These are phyloP conservation scores for Carpinus fangiana DNA, from an alignment of 306 rosid genomes.

Conservation along the genomic window DNA sequence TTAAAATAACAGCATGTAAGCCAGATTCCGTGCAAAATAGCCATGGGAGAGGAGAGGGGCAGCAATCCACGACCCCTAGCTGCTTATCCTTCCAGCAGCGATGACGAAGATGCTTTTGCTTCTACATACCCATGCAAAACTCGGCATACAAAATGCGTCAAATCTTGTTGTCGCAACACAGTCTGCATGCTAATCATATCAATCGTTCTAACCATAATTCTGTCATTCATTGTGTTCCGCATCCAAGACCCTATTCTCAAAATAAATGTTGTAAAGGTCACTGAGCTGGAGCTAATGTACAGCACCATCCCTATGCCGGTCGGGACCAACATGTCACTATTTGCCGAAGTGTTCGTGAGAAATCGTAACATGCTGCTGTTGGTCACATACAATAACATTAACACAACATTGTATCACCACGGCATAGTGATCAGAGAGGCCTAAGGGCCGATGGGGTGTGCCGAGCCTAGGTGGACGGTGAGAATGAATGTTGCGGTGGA, in stretches of 20 bases:
- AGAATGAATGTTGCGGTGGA: slow-evolving; percentile 51
- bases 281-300: slow-evolving; percentile 34
- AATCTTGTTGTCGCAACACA: slow-evolving; percentile 30
- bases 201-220: slow-evolving; percentile 15
- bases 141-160: slow-evolving; percentile 28
- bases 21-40: no score
- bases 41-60: slow-evolving; percentile 12
- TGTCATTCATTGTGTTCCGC: slow-evolving; percentile 49
- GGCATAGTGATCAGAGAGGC: slow-evolving; percentile 51
- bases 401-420: slow-evolving; percentile 41
- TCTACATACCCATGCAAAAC: neutral
- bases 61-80: slow-evolving; percentile 43
- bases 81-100: slow-evolving; percentile 17
- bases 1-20: no score
- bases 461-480: slow-evolving; percentile 37
- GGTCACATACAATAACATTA: slow-evolving; percentile 50
- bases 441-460: slow-evolving; percentile 41
- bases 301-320: slow-evolving; percentile 28
- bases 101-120: slow-evolving; percentile 19
- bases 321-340: slow-evolving; percentile 43
- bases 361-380: slow-evolving; percentile 47
- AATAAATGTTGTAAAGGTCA: slow-evolving; percentile 44
- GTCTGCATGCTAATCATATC: slow-evolving; percentile 20
- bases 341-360: slow-evolving; percentile 48
- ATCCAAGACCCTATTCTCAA: slow-evolving; percentile 47